Evolutionary conservation across 208 protist species (phyloP).

Genomic region (Acanthamoeba healyi): DNA sequence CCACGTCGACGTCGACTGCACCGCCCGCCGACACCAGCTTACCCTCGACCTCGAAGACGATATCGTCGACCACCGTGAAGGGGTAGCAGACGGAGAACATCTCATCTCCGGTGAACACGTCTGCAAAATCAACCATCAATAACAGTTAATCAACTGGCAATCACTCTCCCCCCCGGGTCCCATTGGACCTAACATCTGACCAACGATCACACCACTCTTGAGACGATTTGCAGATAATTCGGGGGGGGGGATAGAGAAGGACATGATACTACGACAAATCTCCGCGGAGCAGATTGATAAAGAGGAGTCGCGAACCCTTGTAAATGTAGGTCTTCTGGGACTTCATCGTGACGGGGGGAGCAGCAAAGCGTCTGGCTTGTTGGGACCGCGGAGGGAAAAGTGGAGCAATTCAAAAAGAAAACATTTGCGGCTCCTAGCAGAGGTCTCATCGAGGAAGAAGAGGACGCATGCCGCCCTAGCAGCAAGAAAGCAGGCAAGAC

Average conservation of each 20-base stretch:
- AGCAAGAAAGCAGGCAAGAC: too few relatives aligned
- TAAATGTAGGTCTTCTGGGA: constrained; percentile 59
- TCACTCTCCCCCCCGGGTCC: too few relatives aligned
- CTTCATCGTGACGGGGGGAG: too few relatives aligned
- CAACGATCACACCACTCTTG: too few relatives aligned
- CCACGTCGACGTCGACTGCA: constrained; percentile 57
- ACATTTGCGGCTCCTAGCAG: too few relatives aligned
- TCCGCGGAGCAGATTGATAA: not conserved
- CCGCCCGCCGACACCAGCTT: not conserved
- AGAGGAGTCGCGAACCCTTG: not conserved
- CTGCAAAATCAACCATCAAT: not conserved
- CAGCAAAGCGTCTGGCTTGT: too few relatives aligned
- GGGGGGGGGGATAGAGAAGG: not conserved
- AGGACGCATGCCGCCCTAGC: too few relatives aligned
- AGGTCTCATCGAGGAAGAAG: not conserved
- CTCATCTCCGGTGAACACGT: constrained; percentile 77
- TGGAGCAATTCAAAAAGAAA: not conserved
- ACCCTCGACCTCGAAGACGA: constrained; percentile 65
- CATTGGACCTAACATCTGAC: too few relatives aligned
- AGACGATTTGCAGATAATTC: too few relatives aligned
- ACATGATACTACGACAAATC: not conserved
- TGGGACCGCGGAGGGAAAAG: not conserved
- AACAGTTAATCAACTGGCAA: too few relatives aligned
- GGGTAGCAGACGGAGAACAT: constrained; percentile 74
- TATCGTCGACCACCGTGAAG: constrained; percentile 57